phyloP scores from a whole-genome alignment of 306 rosid genomes.

The Elaeagnus macrophylla region DNA sequence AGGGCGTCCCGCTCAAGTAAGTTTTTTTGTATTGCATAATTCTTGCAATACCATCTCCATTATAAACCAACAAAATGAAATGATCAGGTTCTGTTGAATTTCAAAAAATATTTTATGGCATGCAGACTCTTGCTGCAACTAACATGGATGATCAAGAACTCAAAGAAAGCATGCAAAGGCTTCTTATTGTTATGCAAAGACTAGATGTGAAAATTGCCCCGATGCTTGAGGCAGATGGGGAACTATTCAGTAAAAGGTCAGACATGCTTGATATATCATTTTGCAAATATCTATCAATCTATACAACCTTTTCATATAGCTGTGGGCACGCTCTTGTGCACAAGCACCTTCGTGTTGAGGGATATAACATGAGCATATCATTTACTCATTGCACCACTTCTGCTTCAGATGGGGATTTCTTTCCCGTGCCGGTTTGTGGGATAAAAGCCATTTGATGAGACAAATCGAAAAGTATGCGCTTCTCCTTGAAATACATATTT shows the following conservation, averaged over 20 bases:
- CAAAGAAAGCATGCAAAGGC: conserved; percentile 87
- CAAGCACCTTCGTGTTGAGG: neutral
- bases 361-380: conserved; percentile 4
- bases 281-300: neutral
- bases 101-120: too few relatives aligned
- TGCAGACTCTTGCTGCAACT: conserved; percentile 93
- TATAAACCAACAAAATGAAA: too few relatives aligned
- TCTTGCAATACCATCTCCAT: neutral
- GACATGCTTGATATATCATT: neutral
- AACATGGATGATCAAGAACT: conserved; percentile 77
- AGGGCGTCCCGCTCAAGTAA: conserved; percentile 95
- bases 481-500: conserved; percentile 1
- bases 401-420: conserved; percentile 89
- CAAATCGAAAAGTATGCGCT: conserved; percentile 87
- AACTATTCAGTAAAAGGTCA: conserved; percentile 75
- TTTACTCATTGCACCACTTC: conserved; percentile 18
- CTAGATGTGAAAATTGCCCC: conserved; percentile 87
- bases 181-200: conserved; percentile 90
- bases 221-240: conserved; percentile 89
- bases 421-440: conserved; percentile 96
- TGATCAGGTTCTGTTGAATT: too few relatives aligned
- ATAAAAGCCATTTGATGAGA: conserved; percentile 97
- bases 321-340: neutral
- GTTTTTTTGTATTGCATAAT: conserved; percentile 9
- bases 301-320: too few relatives aligned